Conservation (phyloP, 2,329 filamentous ascomycete species). For the Rhinocladiella similis region DNA sequence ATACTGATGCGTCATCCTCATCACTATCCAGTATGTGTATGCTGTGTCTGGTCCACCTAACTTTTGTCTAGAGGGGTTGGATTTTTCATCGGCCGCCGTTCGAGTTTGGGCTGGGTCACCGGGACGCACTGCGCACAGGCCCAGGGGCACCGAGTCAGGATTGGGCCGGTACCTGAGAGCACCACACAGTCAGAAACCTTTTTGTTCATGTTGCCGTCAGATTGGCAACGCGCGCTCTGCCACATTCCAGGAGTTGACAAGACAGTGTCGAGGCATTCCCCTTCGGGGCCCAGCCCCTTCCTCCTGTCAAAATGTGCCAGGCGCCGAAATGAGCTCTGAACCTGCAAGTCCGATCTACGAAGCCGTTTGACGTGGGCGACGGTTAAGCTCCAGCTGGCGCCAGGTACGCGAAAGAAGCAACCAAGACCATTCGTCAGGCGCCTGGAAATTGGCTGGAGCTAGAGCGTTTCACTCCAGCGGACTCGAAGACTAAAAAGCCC, state of each 20-base stretch:
- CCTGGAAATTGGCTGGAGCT: conserved; percentile 27
- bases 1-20: not conserved
- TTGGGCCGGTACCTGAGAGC: conserved; percentile 6
- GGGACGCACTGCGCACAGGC: conserved; percentile 7
- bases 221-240: not conserved
- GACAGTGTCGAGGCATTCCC: conserved; percentile 8
- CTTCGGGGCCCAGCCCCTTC: conserved; percentile 13
- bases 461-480: conserved; percentile 25
- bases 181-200: conserved; percentile 2
- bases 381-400: conserved; percentile 22
- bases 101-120: not conserved
- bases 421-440: conserved; percentile 15
- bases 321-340: conserved; percentile 18
- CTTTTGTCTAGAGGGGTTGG: conserved; percentile 6
- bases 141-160: conserved; percentile 3
- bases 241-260: conserved; percentile 17
- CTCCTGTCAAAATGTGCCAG: conserved; percentile 6
- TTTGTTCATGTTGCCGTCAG: not conserved
- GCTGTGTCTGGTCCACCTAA: not conserved
- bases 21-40: not conserved
- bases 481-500: conserved; percentile 20
- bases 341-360: conserved; percentile 9
- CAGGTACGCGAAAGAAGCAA: conserved; percentile 23
- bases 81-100: not conserved
- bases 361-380: conserved; percentile 24